Evolutionary conservation across 768 basidiomycete genomes (phyloP).

Genomic region (Phanerochaete sordida): DNA sequence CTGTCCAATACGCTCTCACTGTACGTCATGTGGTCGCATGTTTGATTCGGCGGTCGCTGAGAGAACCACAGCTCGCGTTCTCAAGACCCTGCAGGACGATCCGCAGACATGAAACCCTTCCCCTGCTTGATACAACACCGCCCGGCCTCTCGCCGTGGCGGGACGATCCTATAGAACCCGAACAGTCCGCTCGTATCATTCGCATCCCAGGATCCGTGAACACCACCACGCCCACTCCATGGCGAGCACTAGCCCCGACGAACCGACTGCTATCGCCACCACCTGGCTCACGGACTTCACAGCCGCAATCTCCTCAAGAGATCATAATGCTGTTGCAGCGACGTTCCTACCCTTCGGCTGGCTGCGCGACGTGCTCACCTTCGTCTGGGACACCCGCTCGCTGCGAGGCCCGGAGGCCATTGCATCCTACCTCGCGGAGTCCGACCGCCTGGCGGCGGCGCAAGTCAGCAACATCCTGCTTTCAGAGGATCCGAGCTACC

Average conservation of each 20-base stretch:
- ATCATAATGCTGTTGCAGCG: constrained; percentile 21
- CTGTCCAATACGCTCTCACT: no score
- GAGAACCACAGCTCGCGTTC: no score
- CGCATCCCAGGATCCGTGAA: no score
- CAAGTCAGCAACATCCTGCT: constrained; percentile 22
- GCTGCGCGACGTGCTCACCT: constrained; percentile 39
- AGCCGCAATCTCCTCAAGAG: constrained; percentile 8
- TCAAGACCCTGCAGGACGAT: no score
- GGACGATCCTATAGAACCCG: no score
- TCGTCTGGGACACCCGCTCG: constrained; percentile 41
- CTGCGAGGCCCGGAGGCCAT: constrained; percentile 34
- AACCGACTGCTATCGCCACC: background rate
- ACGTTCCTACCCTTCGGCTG: constrained; percentile 34
- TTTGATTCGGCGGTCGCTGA: no score
- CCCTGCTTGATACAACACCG: no score
- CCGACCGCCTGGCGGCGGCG: background rate
- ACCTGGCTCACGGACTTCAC: constrained; percentile 29
- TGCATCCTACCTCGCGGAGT: constrained; percentile 20
- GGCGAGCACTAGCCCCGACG: background rate
- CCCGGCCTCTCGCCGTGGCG: no score
- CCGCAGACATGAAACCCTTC: no score
- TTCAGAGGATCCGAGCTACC: constrained; percentile 19
- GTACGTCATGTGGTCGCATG: no score
- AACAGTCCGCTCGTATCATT: no score
- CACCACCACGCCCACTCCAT: background rate